A percentile compares a stretch with the other conserved stretches of the same genome.
These are phyloP conservation scores for Alectoria sarmentosa DNA, from an alignment of 495 filamentous ascomycete species.

Conservation along the genomic window DNA sequence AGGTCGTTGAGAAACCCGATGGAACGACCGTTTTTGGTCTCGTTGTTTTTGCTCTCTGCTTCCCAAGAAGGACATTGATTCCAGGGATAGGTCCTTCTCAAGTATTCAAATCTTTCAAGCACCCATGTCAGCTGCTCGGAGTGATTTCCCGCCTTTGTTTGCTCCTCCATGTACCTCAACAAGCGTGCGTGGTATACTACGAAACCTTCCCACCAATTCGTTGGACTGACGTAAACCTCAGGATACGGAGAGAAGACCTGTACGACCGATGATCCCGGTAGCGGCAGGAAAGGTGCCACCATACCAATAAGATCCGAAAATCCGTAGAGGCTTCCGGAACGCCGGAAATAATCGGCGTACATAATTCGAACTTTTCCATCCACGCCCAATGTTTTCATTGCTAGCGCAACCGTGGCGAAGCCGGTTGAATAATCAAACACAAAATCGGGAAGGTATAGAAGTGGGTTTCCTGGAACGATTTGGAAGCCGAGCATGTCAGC, in stretches of 20 bases:
- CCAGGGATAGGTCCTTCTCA: constrained; percentile 9
- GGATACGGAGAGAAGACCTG: constrained; percentile 8
- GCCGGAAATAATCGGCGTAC: constrained; percentile 4
- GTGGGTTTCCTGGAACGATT: neutral
- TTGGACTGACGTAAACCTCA: constrained; percentile 7
- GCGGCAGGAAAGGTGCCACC: constrained; percentile 3
- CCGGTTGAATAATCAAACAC: neutral
- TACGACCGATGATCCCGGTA: neutral
- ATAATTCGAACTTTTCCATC: neutral
- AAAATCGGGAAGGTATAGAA: neutral
- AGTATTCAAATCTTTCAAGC: neutral
- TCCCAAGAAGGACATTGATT: neutral
- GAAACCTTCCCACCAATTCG: constrained; percentile 8
- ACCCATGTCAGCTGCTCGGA: neutral
- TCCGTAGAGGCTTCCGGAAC: neutral
- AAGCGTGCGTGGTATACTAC: constrained; percentile 1
- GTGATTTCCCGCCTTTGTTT: neutral
- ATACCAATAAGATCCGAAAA: constrained; percentile 15
- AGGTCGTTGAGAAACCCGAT: neutral
- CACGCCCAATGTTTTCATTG: neutral
- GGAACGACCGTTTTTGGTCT: neutral
- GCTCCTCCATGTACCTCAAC: neutral
- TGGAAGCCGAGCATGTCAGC: constrained; percentile 14
- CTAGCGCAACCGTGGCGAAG: neutral
- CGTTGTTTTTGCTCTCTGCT: neutral